Evolutionary conservation across 2,329 filamentous ascomycete species (phyloP).

Genomic region (Fusarium pilosicola): DNA sequence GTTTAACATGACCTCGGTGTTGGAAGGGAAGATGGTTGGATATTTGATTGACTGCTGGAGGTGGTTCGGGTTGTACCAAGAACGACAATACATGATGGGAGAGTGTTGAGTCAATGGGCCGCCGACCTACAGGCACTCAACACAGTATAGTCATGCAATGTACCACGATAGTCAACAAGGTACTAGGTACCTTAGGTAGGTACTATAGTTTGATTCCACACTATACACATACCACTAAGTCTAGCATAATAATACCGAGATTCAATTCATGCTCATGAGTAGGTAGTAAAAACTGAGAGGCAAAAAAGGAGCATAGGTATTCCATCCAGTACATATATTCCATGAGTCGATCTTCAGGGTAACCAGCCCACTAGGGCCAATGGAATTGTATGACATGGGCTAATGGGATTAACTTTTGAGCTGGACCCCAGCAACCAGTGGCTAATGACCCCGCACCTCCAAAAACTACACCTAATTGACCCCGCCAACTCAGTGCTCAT

Average conservation of each 20-base stretch:
- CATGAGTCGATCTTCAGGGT: slow-evolving; percentile 24
- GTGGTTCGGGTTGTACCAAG: slow-evolving; percentile 14
- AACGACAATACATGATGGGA: not conserved
- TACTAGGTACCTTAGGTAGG: no score
- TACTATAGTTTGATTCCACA: not conserved
- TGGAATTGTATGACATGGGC: slow-evolving; percentile 2
- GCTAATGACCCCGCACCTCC: slow-evolving; percentile 42
- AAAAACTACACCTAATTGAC: slow-evolving; percentile 28
- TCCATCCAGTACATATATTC: not conserved
- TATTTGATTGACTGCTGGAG: not conserved
- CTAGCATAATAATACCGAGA: not conserved
- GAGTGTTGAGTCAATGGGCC: not conserved
- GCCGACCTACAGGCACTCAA: not conserved
- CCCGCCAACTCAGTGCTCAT: slow-evolving; percentile 20
- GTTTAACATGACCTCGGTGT: slow-evolving; percentile 1
- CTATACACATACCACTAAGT: not conserved
- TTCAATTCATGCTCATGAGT: not conserved
- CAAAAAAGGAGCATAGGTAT: slow-evolving; percentile 2
- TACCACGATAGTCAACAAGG: not conserved
- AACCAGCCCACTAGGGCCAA: slow-evolving; percentile 7
- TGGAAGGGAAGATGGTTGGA: not conserved
- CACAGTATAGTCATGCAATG: not conserved
- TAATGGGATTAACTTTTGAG: slow-evolving; percentile 16
- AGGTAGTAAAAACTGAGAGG: not conserved
- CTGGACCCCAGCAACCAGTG: slow-evolving; percentile 6